Evolutionary conservation across 208 protist species (phyloP).

Genomic region (Trypanosomatidae sp.): DNA sequence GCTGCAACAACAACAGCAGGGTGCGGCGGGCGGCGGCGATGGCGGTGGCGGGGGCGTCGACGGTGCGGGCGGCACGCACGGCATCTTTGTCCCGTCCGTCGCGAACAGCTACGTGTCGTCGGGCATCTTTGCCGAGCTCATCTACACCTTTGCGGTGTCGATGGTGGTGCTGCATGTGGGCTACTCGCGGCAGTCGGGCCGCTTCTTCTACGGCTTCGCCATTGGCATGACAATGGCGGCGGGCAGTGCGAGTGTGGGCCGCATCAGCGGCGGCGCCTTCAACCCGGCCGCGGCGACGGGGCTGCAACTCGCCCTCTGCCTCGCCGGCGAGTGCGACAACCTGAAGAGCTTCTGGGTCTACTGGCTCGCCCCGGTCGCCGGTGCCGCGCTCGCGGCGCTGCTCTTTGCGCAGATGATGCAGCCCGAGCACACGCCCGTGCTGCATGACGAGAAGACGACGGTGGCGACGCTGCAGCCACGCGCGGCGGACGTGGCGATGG

Average conservation of each 20-base stretch:
- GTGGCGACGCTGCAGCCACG: not conserved
- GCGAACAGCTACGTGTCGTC: slow-evolving; percentile 35
- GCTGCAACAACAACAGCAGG: too few relatives aligned
- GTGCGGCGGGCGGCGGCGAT: too few relatives aligned
- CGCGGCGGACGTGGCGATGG: not conserved
- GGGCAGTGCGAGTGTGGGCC: slow-evolving; percentile 40
- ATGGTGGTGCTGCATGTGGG: slow-evolving; percentile 62
- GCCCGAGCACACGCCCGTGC: slow-evolving; percentile 12
- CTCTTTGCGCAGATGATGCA: slow-evolving; percentile 63
- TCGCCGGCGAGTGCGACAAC: slow-evolving; percentile 47
- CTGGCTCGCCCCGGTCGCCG: slow-evolving; percentile 65
- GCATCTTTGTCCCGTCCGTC: slow-evolving; percentile 64
- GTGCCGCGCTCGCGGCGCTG: slow-evolving; percentile 35
- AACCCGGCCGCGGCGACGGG: slow-evolving; percentile 74
- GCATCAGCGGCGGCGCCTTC: slow-evolving; percentile 67
- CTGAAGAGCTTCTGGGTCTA: slow-evolving; percentile 69
- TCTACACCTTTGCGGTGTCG: slow-evolving; percentile 69
- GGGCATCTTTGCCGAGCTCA: slow-evolving; percentile 68
- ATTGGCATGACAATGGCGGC: slow-evolving; percentile 66
- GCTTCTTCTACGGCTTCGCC: slow-evolving; percentile 77
- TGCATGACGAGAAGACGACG: not conserved
- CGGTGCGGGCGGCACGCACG: slow-evolving; percentile 21
- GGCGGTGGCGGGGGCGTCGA: too few relatives aligned
- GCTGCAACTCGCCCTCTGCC: slow-evolving; percentile 57
- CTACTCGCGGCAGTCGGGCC: slow-evolving; percentile 49